Evolutionary conservation across 306 rosid species (phyloP), one percentile per base, ranked within the genome.

Genomic region (Coriaria nepalensis): DNA sequence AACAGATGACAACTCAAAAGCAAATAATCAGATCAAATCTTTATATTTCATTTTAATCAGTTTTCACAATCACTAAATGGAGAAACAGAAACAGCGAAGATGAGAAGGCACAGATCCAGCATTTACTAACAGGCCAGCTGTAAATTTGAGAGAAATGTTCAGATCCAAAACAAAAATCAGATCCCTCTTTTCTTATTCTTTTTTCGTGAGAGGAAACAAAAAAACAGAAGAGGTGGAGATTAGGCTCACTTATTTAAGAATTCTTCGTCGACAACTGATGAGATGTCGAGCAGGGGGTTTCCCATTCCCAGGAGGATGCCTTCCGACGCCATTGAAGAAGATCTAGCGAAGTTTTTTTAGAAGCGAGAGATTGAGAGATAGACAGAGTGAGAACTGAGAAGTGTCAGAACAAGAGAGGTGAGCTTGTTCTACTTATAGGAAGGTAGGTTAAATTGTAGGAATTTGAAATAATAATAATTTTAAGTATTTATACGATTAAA

Each of bases 201-300:
- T n/a, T n/a, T n/a, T n/a, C n/a, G n/a, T n/a, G n/a, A n/a, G n/a
- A n/a, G n/a, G n/a, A n/a, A n/a, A n/a, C n/a, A n/a, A 39, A 8
- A 40, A 6, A 20, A 51, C 20, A 35, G 35, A 45, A 8, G 61
- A 42, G 29, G 9, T 37, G 11, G 13, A 13, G 45, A 56, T 6
- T 5, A 38, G 10, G 33, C 57, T 40, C 70, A 84, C 95, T 64
- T 81, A 15, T 75, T 46, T 68, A 88, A 56, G 72, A 81, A 84
- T 0, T 56, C 77, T 0, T 84, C 77, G 36, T 81, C 83, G 13
- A 88, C 93, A 52, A 76, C 74, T 20, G 86, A 83, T 4, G 97
- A 84, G 43, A 88, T 74, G 56, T 84, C 97, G 13, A 88, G 95
- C 12, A 88, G 82, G 36, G 97, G 97, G 45, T 88, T 88, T 4